A percentile compares a stretch with the other conserved stretches of the same genome.
Conservation (phyloP, 768 basidiomycete genomes). For the Leccinellum luteum region DNA sequence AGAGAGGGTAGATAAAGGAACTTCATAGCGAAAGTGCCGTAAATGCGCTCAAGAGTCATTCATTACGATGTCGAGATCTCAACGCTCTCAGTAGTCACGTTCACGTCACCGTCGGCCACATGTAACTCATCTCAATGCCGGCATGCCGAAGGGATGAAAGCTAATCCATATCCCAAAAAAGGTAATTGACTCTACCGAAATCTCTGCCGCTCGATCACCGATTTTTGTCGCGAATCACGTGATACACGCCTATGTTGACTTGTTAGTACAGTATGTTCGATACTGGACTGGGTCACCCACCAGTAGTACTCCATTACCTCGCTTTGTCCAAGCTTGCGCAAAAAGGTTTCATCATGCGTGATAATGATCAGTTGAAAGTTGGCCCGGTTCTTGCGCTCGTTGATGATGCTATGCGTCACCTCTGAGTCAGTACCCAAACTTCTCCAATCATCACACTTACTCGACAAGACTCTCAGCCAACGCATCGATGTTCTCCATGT, state of each 20-base stretch:
- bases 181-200: slow-evolving; percentile 46
- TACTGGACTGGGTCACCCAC: slow-evolving; percentile 23
- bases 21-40: slow-evolving; percentile 10
- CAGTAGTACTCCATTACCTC: slow-evolving; percentile 97
- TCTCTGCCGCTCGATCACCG: slow-evolving; percentile 68
- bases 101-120: slow-evolving; percentile 9
- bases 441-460: slow-evolving; percentile 48
- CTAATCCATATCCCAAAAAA: slow-evolving; percentile 9
- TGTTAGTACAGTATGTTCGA: background rate
- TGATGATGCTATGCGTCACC: slow-evolving; percentile 68
- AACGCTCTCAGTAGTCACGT: slow-evolving; percentile 2
- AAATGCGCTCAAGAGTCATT: background rate
- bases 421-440: background rate
- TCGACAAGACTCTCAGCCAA: slow-evolving; percentile 89
- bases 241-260: slow-evolving; percentile 71
- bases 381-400: slow-evolving; percentile 81
- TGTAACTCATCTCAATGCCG: slow-evolving; percentile 6
- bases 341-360: slow-evolving; percentile 96
- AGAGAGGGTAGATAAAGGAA: slow-evolving; percentile 12
- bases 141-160: slow-evolving; percentile 8
- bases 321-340: slow-evolving; percentile 83
- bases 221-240: slow-evolving; percentile 67
- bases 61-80: slow-evolving; percentile 14
- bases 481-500: slow-evolving; percentile 94
- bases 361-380: slow-evolving; percentile 98